Evolutionary conservation across 2,329 filamentous ascomycete genomes (phyloP).

Genomic region (Aquanectria penicillioides): DNA sequence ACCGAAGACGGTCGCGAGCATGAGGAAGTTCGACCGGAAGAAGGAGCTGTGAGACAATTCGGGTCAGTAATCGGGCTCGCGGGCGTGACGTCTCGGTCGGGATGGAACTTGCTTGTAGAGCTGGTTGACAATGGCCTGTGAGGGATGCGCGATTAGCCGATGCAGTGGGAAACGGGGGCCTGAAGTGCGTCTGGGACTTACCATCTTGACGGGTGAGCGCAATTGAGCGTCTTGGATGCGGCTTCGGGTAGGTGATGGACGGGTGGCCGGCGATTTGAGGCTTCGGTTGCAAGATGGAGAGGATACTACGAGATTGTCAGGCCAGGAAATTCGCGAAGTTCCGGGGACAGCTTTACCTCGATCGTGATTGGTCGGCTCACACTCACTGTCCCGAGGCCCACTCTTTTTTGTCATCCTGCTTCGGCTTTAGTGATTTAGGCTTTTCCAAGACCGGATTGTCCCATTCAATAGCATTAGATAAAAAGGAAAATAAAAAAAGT

Average conservation of each 20-base stretch:
- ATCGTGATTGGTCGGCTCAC: constrained; percentile 43
- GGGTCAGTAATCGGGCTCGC: constrained; percentile 38
- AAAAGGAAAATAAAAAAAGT: too few relatives aligned
- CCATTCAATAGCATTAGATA: too few relatives aligned
- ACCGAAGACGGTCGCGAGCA: constrained; percentile 87
- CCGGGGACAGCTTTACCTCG: constrained; percentile 43
- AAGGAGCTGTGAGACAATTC: constrained; percentile 68
- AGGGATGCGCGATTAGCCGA: constrained; percentile 49
- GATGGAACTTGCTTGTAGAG: constrained; percentile 53
- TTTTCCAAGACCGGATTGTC: too few relatives aligned
- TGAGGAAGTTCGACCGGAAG: constrained; percentile 87
- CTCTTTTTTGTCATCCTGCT: constrained; percentile 24
- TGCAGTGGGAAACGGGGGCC: constrained; percentile 8
- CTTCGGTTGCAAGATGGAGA: constrained; percentile 43
- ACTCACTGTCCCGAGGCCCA: constrained; percentile 31
- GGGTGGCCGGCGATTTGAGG: constrained; percentile 39
- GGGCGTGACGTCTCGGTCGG: constrained; percentile 29
- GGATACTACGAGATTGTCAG: constrained; percentile 44
- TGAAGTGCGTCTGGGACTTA: constrained; percentile 35
- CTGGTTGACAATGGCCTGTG: constrained; percentile 49
- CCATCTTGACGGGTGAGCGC: constrained; percentile 49
- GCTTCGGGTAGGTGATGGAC: constrained; percentile 38
- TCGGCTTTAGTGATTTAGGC: neutral
- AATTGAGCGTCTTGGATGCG: constrained; percentile 43
- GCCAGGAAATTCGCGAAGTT: constrained; percentile 49